These are phyloP conservation scores for Aureobasidium sp. DNA, from an alignment of 2,329 filamentous ascomycete genomes.

Conservation along the genomic window DNA sequence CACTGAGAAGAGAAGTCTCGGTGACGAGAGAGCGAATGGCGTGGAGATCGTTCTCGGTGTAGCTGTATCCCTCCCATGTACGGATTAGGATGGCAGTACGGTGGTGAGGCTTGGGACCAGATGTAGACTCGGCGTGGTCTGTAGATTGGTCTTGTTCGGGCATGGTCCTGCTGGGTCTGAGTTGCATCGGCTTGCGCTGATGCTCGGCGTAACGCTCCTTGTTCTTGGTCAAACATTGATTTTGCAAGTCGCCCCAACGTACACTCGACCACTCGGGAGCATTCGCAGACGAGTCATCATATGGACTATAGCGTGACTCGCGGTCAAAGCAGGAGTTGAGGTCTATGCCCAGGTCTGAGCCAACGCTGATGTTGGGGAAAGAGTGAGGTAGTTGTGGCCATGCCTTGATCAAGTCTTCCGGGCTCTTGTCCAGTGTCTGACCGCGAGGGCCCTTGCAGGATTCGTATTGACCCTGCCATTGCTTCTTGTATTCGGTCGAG, in stretches of 20 bases:
- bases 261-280: slow-evolving; percentile 55
- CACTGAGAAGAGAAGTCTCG: slow-evolving; percentile 40
- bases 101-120: slow-evolving; percentile 31
- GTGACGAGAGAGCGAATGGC: slow-evolving; percentile 41
- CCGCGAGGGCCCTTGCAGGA: slow-evolving; percentile 58
- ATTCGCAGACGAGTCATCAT: slow-evolving; percentile 40
- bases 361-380: slow-evolving; percentile 57
- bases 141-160: slow-evolving; percentile 15
- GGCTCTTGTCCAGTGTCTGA: slow-evolving; percentile 44
- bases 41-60: slow-evolving; percentile 41
- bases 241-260: slow-evolving; percentile 65
- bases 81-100: slow-evolving; percentile 42
- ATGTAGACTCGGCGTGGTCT: slow-evolving; percentile 3
- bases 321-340: slow-evolving; percentile 60
- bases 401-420: slow-evolving; percentile 58
- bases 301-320: slow-evolving; percentile 46
- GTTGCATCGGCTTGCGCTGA: slow-evolving; percentile 31
- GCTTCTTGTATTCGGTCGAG: slow-evolving; percentile 50
- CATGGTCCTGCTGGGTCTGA: slow-evolving; percentile 22
- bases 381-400: slow-evolving; percentile 50
- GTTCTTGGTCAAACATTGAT: slow-evolving; percentile 59
- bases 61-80: slow-evolving; percentile 41
- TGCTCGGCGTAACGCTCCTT: slow-evolving; percentile 49
- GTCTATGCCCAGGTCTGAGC: slow-evolving; percentile 54
- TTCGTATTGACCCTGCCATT: slow-evolving; percentile 52